phyloP scores from a whole-genome alignment of 2,329 filamentous ascomycete species.

The Alternaria arborescens region DNA sequence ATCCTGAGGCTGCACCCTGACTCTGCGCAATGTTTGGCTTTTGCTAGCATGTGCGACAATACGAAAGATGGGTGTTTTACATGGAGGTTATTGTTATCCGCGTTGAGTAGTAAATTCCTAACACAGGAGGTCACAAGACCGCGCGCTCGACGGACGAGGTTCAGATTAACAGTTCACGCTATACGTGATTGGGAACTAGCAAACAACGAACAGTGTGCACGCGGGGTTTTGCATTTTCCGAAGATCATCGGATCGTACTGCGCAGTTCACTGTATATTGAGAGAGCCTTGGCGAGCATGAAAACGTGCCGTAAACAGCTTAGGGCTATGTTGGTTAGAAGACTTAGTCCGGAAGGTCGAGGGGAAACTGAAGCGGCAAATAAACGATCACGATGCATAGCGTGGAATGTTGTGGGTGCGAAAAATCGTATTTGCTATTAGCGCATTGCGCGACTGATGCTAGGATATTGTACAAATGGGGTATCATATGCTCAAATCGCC shows the following conservation, averaged over 20 bases:
- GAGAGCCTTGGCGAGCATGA: neutral
- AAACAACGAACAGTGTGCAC: neutral
- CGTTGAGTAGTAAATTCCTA: neutral
- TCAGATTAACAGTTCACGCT: constrained; percentile 2
- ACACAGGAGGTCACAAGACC: neutral
- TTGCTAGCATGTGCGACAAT: neutral
- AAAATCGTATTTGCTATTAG: neutral
- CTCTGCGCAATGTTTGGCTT: neutral
- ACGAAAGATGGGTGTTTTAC: neutral
- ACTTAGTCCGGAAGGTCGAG: neutral
- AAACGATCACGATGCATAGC: neutral
- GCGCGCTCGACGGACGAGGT: neutral
- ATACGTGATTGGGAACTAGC: constrained; percentile 2
- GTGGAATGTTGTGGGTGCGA: neutral
- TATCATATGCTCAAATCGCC: constrained; percentile 8
- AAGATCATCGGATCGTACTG: constrained; percentile 15
- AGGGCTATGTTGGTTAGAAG: neutral
- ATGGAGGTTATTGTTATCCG: neutral
- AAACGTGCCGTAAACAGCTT: neutral
- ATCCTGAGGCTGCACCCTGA: neutral
- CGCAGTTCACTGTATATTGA: neutral
- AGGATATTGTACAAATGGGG: constrained; percentile 13
- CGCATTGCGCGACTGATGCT: constrained; percentile 1
- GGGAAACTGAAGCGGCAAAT: neutral
- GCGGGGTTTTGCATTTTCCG: constrained; percentile 3